These are phyloP conservation scores for Claviceps purpurea DNA, from an alignment of 2,329 filamentous ascomycete species.

Conservation along the genomic window DNA sequence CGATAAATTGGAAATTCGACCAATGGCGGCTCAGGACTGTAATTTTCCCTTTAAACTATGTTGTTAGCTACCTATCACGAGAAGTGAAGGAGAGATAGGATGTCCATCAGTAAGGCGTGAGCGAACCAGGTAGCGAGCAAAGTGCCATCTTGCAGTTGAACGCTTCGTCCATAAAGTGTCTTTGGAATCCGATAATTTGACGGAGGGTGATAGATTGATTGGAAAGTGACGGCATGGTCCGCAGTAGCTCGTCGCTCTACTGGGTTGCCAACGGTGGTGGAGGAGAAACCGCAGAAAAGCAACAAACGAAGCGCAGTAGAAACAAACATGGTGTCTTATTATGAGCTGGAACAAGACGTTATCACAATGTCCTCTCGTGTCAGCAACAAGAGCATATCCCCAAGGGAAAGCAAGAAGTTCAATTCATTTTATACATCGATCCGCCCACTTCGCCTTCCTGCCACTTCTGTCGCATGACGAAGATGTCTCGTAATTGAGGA, in stretches of 20 bases:
- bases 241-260: background rate
- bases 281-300: background rate
- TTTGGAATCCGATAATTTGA: background rate
- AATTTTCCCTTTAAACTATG: background rate
- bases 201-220: background rate
- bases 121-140: background rate
- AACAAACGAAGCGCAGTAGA: background rate
- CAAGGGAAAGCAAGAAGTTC: background rate
- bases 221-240: background rate
- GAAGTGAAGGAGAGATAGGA: too few relatives aligned
- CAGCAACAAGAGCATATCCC: background rate
- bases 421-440: background rate
- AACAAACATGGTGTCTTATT: background rate
- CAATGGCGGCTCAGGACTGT: background rate
- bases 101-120: background rate
- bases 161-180: background rate
- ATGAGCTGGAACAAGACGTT: too few relatives aligned
- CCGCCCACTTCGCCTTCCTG: background rate
- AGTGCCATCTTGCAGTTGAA: background rate
- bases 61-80: background rate
- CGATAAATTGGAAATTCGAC: background rate
- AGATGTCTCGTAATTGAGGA: background rate
- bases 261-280: background rate
- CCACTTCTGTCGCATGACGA: background rate
- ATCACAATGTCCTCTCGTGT: background rate